phyloP scores from a whole-genome alignment of 768 basidiomycete species.

The Paxillus rubicundulus region DNA sequence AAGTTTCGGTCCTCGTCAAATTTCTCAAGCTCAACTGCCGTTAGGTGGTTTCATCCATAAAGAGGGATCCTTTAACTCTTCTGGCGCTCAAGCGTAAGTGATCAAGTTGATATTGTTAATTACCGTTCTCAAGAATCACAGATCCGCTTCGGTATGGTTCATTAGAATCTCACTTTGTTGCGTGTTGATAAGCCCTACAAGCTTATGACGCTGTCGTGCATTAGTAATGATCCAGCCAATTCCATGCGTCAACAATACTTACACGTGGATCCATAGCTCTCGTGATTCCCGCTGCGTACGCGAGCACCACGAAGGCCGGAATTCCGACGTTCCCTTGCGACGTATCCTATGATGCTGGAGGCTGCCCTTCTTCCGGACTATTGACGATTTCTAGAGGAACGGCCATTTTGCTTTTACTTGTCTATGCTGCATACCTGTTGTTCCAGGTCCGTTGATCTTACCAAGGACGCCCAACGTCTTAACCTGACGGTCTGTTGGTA shows the following conservation, averaged over 20 bases:
- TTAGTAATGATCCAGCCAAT: constrained; percentile 51
- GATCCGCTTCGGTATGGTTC: constrained; percentile 38
- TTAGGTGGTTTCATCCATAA: constrained; percentile 61
- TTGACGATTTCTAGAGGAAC: constrained; percentile 80
- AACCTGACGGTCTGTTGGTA: constrained; percentile 29
- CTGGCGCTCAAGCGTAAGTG: constrained; percentile 83
- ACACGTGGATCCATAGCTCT: constrained; percentile 48
- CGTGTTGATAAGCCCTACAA: constrained; percentile 47
- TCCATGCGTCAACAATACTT: constrained; percentile 3
- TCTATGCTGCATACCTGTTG: constrained; percentile 72
- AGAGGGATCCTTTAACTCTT: constrained; percentile 75
- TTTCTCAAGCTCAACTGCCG: not conserved
- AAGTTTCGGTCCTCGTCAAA: not conserved
- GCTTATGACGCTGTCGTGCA: constrained; percentile 84
- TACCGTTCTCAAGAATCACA: constrained; percentile 10
- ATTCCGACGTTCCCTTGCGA: not conserved
- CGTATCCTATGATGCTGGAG: constrained; percentile 10
- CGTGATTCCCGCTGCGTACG: constrained; percentile 88
- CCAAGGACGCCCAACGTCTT: not conserved
- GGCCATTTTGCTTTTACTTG: constrained; percentile 65
- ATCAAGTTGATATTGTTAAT: not conserved
- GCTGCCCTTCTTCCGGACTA: constrained; percentile 44
- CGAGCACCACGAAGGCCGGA: constrained; percentile 38
- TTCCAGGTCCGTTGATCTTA: constrained; percentile 57
- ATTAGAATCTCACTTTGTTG: not conserved